Evolutionary conservation across 1,139 yeast genomes (phyloP).

Genomic region (Hansenula lynferdii): DNA sequence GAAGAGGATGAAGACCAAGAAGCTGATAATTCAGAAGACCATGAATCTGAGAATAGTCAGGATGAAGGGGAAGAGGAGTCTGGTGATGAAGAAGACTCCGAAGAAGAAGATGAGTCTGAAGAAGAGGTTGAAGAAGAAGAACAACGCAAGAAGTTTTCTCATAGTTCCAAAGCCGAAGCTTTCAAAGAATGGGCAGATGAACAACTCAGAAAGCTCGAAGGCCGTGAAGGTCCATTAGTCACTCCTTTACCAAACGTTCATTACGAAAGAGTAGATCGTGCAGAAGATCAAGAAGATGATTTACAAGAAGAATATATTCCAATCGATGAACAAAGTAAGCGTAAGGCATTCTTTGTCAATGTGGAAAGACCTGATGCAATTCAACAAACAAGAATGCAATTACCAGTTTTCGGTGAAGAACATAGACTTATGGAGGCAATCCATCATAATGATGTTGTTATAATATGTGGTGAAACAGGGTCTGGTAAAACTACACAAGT

Average conservation of each 20-base stretch:
- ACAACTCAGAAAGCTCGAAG: conserved; percentile 49
- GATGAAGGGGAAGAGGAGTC: conserved; percentile 24
- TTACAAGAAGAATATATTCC: conserved; percentile 54
- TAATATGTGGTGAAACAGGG: conserved; percentile 92
- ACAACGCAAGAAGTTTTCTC: conserved; percentile 17
- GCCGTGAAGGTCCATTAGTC: conserved; percentile 41
- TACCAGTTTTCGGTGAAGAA: conserved; percentile 92
- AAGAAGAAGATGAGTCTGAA: conserved; percentile 19
- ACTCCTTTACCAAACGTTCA: conserved; percentile 48
- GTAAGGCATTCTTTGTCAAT: conserved; percentile 66
- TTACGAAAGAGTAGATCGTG: conserved; percentile 43
- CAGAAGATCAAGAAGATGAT: conserved; percentile 64
- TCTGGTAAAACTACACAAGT: conserved; percentile 82
- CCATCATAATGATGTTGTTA: conserved; percentile 85
- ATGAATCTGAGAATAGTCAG: conserved; percentile 14
- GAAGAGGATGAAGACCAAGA: conserved; percentile 19
- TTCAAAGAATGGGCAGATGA: conserved; percentile 52
- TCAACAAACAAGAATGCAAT: conserved; percentile 58
- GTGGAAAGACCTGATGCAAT: conserved; percentile 62
- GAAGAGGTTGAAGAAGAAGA: conserved; percentile 17
- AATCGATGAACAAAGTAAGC: conserved; percentile 44
- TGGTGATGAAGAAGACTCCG: conserved; percentile 20
- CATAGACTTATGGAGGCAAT: conserved; percentile 95
- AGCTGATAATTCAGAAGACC: conserved; percentile 18
- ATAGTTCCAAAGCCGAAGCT: conserved; percentile 35